Evolutionary conservation across 495 filamentous ascomycete genomes (phyloP).

Genomic region (Penicillium odoratum): DNA sequence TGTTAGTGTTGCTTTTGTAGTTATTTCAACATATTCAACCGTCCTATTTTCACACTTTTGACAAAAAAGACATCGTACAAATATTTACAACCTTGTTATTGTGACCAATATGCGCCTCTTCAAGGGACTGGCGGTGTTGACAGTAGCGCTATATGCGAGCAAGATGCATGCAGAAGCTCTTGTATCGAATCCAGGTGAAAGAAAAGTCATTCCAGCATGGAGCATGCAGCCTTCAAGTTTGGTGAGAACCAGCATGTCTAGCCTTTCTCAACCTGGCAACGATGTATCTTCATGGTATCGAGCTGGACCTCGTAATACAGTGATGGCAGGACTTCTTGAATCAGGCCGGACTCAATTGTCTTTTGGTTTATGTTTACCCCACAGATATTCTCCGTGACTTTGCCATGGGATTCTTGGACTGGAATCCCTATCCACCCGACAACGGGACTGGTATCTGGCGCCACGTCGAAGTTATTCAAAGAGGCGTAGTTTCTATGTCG

Average conservation of each 20-base stretch:
- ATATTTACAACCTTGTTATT: neutral
- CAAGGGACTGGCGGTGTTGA: neutral
- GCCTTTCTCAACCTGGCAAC: conserved; percentile 46
- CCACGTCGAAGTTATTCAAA: conserved; percentile 58
- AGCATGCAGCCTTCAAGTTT: conserved; percentile 51
- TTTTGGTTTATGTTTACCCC: conserved; percentile 55
- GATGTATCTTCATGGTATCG: conserved; percentile 56
- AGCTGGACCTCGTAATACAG: conserved; percentile 50
- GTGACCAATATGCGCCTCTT: conserved; percentile 6
- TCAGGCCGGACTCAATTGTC: conserved; percentile 41
- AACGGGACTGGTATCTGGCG: conserved; percentile 65
- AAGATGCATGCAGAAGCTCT: conserved; percentile 4
- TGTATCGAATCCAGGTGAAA: conserved; percentile 29
- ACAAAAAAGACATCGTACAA: neutral
- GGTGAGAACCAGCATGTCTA: conserved; percentile 33
- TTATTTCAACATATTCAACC: neutral
- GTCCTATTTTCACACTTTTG: neutral
- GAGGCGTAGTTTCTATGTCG: conserved; percentile 53
- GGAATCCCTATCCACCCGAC: conserved; percentile 63
- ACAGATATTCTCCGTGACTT: conserved; percentile 61
- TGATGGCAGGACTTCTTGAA: conserved; percentile 59
- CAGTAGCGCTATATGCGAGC: conserved; percentile 4
- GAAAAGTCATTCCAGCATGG: conserved; percentile 53
- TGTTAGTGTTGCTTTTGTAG: neutral
- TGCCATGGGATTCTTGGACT: conserved; percentile 62